These are phyloP conservation scores for Antrodiella citrinella DNA, from an alignment of 768 basidiomycete genomes.

Conservation along the genomic window DNA sequence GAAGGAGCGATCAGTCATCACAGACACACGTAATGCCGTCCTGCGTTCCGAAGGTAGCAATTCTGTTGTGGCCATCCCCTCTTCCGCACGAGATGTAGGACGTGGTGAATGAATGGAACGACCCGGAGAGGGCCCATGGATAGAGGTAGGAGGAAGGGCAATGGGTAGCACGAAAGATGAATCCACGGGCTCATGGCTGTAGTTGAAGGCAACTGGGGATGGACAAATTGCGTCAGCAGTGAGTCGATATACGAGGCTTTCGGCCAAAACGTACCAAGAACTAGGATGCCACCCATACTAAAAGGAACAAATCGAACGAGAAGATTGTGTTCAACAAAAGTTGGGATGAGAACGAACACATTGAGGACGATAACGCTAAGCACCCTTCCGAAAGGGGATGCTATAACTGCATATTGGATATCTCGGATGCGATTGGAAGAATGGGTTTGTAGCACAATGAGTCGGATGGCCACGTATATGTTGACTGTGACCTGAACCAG, in stretches of 20 bases:
- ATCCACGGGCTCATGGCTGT: too few species aligned
- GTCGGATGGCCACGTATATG: conserved; percentile 29
- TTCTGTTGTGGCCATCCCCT: conserved; percentile 4
- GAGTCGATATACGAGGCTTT: not conserved
- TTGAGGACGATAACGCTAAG: conserved; percentile 37
- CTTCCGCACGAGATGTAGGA: not conserved
- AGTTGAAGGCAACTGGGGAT: not conserved
- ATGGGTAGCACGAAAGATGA: too few species aligned
- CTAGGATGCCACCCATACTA: conserved; percentile 31
- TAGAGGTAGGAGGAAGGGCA: too few species aligned
- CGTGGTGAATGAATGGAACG: too few species aligned
- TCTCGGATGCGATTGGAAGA: conserved; percentile 11
- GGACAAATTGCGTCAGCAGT: too few species aligned
- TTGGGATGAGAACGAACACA: conserved; percentile 31
- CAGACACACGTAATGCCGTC: not conserved
- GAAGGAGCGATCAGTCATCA: not conserved
- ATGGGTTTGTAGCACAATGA: conserved; percentile 21
- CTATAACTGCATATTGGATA: conserved; percentile 16
- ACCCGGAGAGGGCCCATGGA: too few species aligned
- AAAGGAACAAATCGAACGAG: conserved; percentile 35
- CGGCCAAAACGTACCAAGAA: conserved; percentile 29
- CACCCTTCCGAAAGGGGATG: conserved; percentile 25
- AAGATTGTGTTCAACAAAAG: conserved; percentile 25
- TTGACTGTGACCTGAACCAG: conserved; percentile 30
- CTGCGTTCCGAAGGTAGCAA: not conserved